Evolutionary conservation across 805 yeast genomes (phyloP).

Genomic region (Lachancea meyersii): DNA sequence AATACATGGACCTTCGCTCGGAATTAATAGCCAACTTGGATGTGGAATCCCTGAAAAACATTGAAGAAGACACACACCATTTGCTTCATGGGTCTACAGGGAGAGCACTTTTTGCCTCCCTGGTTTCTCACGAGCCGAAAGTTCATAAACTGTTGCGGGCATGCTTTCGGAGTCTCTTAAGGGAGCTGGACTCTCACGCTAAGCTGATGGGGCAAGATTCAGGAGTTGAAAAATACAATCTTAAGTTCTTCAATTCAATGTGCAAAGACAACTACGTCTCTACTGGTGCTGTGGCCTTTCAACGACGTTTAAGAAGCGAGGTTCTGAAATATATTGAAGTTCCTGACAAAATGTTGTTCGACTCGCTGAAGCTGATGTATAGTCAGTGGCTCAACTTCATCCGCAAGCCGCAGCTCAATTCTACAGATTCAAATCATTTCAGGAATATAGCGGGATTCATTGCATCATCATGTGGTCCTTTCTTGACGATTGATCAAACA

Average conservation of each 20-base stretch:
- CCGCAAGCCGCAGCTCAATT: conserved; percentile 18
- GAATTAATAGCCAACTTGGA: conserved; percentile 27
- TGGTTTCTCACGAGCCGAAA: conserved; percentile 47
- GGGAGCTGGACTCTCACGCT: conserved; percentile 26
- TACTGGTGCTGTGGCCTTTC: conserved; percentile 68
- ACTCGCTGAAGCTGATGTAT: conserved; percentile 35
- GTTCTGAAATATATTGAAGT: conserved; percentile 22
- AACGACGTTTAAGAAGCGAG: conserved; percentile 52
- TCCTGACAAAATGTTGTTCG: conserved; percentile 27
- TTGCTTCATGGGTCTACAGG: conserved; percentile 40
- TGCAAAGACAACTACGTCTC: conserved; percentile 50
- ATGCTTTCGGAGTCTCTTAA: conserved; percentile 31
- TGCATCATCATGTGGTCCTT: conserved; percentile 63
- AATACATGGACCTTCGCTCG: conserved; percentile 36
- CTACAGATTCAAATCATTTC: conserved; percentile 42
- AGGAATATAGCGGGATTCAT: conserved; percentile 67
- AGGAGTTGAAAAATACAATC: conserved; percentile 17
- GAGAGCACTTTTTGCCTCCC: conserved; percentile 43
- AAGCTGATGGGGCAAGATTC: conserved; percentile 22
- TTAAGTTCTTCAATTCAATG: conserved; percentile 39
- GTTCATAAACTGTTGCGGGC: conserved; percentile 43
- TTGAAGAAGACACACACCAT: conserved; percentile 29
- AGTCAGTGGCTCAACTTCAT: conserved; percentile 26
- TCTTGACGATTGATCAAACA: conserved; percentile 34
- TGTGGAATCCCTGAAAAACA: conserved; percentile 18